Evolutionary conservation across 2,329 filamentous ascomycete species (phyloP), one percentile per base, ranked within the genome.

Genomic region (Stemphylium beticola): DNA sequence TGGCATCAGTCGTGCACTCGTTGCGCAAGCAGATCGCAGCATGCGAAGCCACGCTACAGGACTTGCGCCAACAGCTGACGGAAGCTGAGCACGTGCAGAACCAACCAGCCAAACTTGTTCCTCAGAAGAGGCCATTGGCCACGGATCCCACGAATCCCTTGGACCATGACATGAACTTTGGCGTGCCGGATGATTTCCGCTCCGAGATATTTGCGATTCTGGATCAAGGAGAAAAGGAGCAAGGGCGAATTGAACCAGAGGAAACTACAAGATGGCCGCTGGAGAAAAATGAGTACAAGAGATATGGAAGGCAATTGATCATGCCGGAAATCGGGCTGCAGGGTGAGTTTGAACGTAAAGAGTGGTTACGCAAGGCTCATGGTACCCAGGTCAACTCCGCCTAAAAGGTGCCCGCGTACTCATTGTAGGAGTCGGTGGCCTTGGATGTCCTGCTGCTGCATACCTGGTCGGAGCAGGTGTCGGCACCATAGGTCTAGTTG

Each of bases 381-480:
- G 17, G 22, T 38, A 10, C 11, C 12, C 51, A 92, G 92, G 91
- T 0, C 93, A 98, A 76, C 79, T 93, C 6, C 82, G 84, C 29
- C 79, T 98, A 14, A 89, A 86, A 66, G 79, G 82, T 1, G 82
- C 91, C 1, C 85, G 82, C 17, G 87, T 97, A 4, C 82, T 98
- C 7, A 81, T 99, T 41, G 84, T 99, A 20, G 95, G 95, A 10
- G 88, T 91, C 2, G 95, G 95, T 5, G 95, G 95, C 0, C 79
- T 99, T 11, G 95, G 95, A 10, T 98, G 92, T 72, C 95, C 95
- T 10, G 92, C 95, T 11, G 91, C 93, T 0, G 85, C 90, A n/a
- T 99, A 99, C 71, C 85, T 99, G 1, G 91, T 92, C 9, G 93
- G 92, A 18, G 90, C 95, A 1, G 95, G 95, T 0, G 83, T 97